Base-by-base conservation (phyloP, 2,329 filamentous ascomycete genomes). In the Rhynchosporium secalis region DNA sequence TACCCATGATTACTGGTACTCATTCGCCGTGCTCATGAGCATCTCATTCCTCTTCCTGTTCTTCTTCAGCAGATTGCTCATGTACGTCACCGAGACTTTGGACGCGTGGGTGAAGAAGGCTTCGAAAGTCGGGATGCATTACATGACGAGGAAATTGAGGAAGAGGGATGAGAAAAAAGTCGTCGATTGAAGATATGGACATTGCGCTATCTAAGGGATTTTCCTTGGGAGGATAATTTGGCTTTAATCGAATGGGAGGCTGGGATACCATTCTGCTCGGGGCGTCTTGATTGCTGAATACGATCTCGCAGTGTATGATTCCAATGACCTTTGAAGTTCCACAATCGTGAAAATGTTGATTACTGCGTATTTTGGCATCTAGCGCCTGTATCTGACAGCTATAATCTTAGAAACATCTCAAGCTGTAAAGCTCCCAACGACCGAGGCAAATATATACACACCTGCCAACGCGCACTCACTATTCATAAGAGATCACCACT, bases 1-100 rank as follows among this genome's bases (percentile, higher is more conserved):
- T 0, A 76, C 81, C 13, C 80, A 74, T 61, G 82, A 85, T 48
- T 92, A 90, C 72, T 92, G 89, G 89, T 78, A 83, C 56, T 77
- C 81, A 33, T 92, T 92, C 76, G 83, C 79, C 0, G 81, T 87
- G 38, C 81, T 90, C 15, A 80, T 89, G 56, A 78, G 79, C 13
- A 65, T 87, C 29, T 88, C 85, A 0, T 80, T 88, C 57, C 63
- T 85, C 8, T 75, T 81, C 43, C 74, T 92, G 49, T 81, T 86
- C 72, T 81, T 82, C 71, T 81, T 81, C 68, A 77, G 78, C 62
- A 74, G 76, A 48, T 62, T 80, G 60, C 71, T 82, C 69, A 78
- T 80, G 75, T 75, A 77, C 65, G 68, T 78, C n/a, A 80, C 76
- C 65, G 79, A 82, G 60, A 70, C 74, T 26, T 65, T 81, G 41